A percentile compares a stretch with the other conserved stretches of the same genome.
Conservation (phyloP, 345 rosid genomes). For the Moricandia moricandioides region DNA sequence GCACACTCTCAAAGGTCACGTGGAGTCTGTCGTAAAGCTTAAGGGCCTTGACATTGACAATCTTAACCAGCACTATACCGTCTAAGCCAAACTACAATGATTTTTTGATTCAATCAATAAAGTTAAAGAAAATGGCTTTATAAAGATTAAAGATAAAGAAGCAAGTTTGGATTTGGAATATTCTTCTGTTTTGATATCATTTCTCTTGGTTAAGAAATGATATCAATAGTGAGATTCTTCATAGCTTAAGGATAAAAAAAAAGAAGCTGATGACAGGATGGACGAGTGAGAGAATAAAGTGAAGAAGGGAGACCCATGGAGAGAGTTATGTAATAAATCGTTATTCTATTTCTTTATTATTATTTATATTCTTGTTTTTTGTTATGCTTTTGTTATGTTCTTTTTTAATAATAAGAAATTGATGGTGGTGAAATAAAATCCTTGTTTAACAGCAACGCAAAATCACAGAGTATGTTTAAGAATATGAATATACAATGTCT, state of each 20-base stretch:
- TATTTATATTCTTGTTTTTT: background rate
- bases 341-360: background rate
- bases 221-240: background rate
- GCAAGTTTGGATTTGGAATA: background rate
- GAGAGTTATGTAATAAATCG: background rate
- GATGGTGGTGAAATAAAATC: background rate
- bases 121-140: constrained; percentile 17
- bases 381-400: background rate
- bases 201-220: background rate
- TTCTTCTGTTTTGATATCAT: background rate
- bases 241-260: background rate
- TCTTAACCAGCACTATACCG: constrained; percentile 71
- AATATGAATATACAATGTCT: background rate
- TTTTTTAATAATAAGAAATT: background rate
- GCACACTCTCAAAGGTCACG: constrained; percentile 70
- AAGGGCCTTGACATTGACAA: constrained; percentile 73
- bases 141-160: constrained; percentile 6
- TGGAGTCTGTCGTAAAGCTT: constrained; percentile 66
- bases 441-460: background rate
- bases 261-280: background rate
- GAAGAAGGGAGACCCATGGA: background rate
- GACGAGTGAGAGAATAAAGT: background rate
- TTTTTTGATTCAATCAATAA: constrained; percentile 11
- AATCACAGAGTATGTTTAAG: background rate
- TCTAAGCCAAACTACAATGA: constrained; percentile 24